Base-by-base conservation (phyloP, 1,284 basidiomycete species). In the Xanthoconium separans region DNA sequence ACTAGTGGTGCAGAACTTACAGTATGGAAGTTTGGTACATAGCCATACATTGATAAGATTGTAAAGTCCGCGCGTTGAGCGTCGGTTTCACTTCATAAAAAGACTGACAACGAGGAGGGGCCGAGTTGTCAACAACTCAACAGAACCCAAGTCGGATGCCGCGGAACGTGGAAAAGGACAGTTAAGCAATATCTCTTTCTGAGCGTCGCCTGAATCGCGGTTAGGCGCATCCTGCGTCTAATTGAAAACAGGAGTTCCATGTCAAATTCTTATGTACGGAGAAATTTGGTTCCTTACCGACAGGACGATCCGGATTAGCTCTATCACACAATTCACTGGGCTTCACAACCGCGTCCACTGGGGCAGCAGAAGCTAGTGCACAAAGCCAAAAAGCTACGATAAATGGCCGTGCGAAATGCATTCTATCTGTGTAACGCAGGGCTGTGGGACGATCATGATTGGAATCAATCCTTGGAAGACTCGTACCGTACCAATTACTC, bases 361-460 rank as follows among this genome's bases (percentile, higher is more conserved):
- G 57, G 10, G 45, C 20, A 37, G 58, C 55, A 11, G 47, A n/a
- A 18, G 45, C 29, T 0, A 61, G 29, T 9, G 37, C 29, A 16
- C 27, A 61, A 16, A 60, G 13, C n/a, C 20, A 60, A 27, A 31
- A 16, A 10, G 24, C 15, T 2, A 54, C 18, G 4, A 60, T 12
- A 3, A 58, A 18, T 10, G 37, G 6, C 1, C 4, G 45, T 2
- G 20, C 6, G 6, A 61, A 27, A 16, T 43, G 16, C 55, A 58
- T 58, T 30, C 6, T 29, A 12, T 12, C 34, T 60, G 22, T 29
- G 37, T 9, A 6, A 33, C n/a, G n/a, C 10, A 44, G 22, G 22
- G 22, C 22, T 22, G 22, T 22, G 22, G 22, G 22, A 31, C 12
- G 7, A 18, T 29, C 16, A n/a, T 49, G 1, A 50, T 8, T 27